Evolutionary conservation across 2,329 filamentous ascomycete species (phyloP), one percentile per base, ranked within the genome.

Genomic region (Bipolaris oryzae): DNA sequence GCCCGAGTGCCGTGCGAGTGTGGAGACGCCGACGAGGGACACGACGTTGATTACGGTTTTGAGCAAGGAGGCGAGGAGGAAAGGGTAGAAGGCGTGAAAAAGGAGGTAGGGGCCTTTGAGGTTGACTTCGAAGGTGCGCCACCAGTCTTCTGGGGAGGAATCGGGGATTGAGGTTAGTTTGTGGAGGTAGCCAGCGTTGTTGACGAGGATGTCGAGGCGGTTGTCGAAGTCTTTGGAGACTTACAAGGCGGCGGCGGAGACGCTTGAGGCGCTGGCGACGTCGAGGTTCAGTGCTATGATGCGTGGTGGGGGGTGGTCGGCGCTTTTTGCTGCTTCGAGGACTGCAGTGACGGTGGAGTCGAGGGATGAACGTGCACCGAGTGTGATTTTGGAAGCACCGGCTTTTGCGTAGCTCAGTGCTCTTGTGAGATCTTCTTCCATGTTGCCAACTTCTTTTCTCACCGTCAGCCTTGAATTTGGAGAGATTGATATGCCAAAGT

Each of bases 331-430:
- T 3, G 81, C 79, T 7, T 64, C 69, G 15, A 62, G 62, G 4
- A 84, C 63, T 3, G 76, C 74, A 9, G 58, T 39, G 16, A 67
- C 69, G 0, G 80, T 64, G 0, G 73, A 67, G 1, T 72, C 63
- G 11, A 84, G 73, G 4, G 61, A 31, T 3, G 65, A 82, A 18
- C 85, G 81, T 0, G 84, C 85, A 2, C 75, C 81, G 16, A 88
- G 74, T 9, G 79, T 81, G 51, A 89, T 85, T 16, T 74, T 67
- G 0, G 81, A 79, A 41, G 80, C 82, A 5, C 85, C 84, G 3
- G 85, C 84, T 64, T 74, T 74, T 21, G 84, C 85, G 62, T 80
- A 87, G 11, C 81, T 80, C 16, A 83, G 23, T 25, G 1, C 16
- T 15, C 15, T 15, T 7, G n/a, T 23, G 25, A 21, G 31, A 9